Percentiles rank a stretch among this genome's conserved stretches.
Conservation (phyloP, 1,284 basidiomycete genomes). For the Heimioporus retisporus region DNA sequence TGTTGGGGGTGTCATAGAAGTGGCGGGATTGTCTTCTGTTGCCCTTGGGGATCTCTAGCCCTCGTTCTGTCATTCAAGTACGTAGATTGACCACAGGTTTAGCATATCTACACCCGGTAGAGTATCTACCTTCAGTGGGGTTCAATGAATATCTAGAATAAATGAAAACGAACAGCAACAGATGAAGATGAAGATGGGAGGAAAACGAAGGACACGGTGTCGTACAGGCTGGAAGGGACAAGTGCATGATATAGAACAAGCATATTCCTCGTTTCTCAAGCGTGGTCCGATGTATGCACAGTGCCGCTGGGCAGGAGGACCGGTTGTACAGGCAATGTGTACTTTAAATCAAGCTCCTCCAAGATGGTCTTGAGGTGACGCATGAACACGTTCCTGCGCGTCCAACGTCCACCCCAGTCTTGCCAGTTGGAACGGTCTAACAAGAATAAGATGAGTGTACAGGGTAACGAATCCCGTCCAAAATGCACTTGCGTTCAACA, state of each 20-base stretch:
- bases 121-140: slow-evolving; percentile 45
- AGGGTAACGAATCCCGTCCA: not conserved
- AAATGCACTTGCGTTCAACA: slow-evolving; percentile 73
- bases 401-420: slow-evolving; percentile 87
- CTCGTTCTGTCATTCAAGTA: slow-evolving; percentile 10
- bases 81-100: slow-evolving; percentile 12
- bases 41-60: slow-evolving; percentile 55
- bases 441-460: slow-evolving; percentile 25
- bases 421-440: slow-evolving; percentile 87
- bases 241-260: not conserved
- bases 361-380: slow-evolving; percentile 73
- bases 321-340: slow-evolving; percentile 79
- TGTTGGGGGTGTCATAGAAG: slow-evolving; percentile 95
- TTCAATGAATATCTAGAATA: slow-evolving; percentile 2
- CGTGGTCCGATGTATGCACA: not conserved
- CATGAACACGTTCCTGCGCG: slow-evolving; percentile 78
- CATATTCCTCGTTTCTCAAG: slow-evolving; percentile 3
- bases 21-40: slow-evolving; percentile 78
- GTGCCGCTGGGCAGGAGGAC: slow-evolving; percentile 59
- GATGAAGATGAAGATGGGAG: not conserved
- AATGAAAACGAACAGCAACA: not conserved
- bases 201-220: not conserved
- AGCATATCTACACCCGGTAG: slow-evolving; percentile 14
- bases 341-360: slow-evolving; percentile 78
- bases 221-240: not conserved